phyloP scores from a whole-genome alignment of 495 filamentous ascomycete species.

The Lasiosphaeris hirsuta region DNA sequence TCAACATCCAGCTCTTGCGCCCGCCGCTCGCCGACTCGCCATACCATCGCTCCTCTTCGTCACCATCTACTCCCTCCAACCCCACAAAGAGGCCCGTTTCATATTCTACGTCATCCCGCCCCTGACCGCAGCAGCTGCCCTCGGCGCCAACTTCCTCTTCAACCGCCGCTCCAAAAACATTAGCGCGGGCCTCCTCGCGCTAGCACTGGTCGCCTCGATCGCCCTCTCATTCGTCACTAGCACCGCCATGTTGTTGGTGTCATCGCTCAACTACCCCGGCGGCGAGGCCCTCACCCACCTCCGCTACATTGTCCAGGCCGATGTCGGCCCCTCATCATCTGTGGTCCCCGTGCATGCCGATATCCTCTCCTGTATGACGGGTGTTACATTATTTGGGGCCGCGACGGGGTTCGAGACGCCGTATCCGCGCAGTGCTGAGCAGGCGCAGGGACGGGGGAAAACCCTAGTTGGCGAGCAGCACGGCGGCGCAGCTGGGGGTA shows the following conservation, averaged over 20 bases:
- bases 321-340: conserved; percentile 22
- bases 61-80: conserved; percentile 73
- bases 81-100: conserved; percentile 97
- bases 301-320: conserved; percentile 43
- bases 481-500: conserved; percentile 10
- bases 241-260: conserved; percentile 63
- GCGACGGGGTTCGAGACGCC: conserved; percentile 16
- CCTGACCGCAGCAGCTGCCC: conserved; percentile 72
- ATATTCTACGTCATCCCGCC: conserved; percentile 83
- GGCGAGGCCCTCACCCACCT: conserved; percentile 63
- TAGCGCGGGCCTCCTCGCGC: conserved; percentile 54
- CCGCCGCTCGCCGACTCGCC: conserved; percentile 50
- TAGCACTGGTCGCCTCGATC: conserved; percentile 55
- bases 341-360: conserved; percentile 67
- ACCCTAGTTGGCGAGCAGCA: conserved; percentile 2
- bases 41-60: conserved; percentile 70
- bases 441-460: not conserved
- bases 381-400: conserved; percentile 77
- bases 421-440: not conserved
- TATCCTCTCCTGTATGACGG: conserved; percentile 88
- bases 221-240: conserved; percentile 56
- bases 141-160: conserved; percentile 73
- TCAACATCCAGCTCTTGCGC: conserved; percentile 42
- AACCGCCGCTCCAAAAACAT: conserved; percentile 57
- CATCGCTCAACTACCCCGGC: conserved; percentile 85